A percentile compares a stretch with the other conserved stretches of the same genome.
phyloP scores from a whole-genome alignment of 345 rosid species.

The Kandelia obovata region DNA sequence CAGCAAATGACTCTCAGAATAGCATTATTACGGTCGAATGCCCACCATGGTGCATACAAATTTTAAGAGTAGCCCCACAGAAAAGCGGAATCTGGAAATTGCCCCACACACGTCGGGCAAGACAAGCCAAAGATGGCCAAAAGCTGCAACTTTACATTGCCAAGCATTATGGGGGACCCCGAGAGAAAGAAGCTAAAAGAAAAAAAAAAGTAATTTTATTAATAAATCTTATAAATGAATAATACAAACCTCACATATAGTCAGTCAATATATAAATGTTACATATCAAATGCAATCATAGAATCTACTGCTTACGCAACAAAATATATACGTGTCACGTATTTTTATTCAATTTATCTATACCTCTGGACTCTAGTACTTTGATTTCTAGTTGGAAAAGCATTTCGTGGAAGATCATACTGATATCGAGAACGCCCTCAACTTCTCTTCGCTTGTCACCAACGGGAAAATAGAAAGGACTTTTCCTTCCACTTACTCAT shows the following conservation, averaged over 20 bases:
- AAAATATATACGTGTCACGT: too few relatives aligned
- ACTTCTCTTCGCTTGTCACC: background rate
- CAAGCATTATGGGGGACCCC: conserved; percentile 1
- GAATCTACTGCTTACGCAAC: too few relatives aligned
- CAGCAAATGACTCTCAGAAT: too few relatives aligned
- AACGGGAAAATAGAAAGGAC: background rate
- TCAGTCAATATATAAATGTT: too few relatives aligned
- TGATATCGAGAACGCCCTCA: background rate
- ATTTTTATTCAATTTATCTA: too few relatives aligned
- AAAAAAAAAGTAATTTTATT: background rate
- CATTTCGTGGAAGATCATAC: too few relatives aligned
- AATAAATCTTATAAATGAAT: conserved; percentile 3
- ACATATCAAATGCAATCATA: too few relatives aligned
- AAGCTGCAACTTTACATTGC: conserved; percentile 12
- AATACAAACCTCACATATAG: too few relatives aligned
- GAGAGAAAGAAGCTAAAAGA: conserved; percentile 6
- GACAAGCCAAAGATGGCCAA: conserved; percentile 11
- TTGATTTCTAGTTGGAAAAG: too few relatives aligned
- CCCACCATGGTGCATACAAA: background rate
- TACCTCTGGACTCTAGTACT: too few relatives aligned
- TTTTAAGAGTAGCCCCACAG: background rate
- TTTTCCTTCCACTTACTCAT: background rate
- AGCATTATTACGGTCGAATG: background rate
- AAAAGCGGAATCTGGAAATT: background rate
- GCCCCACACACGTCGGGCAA: background rate